Conservation (phyloP, 495 filamentous ascomycete genomes). For the Stereocaulon alpinum region DNA sequence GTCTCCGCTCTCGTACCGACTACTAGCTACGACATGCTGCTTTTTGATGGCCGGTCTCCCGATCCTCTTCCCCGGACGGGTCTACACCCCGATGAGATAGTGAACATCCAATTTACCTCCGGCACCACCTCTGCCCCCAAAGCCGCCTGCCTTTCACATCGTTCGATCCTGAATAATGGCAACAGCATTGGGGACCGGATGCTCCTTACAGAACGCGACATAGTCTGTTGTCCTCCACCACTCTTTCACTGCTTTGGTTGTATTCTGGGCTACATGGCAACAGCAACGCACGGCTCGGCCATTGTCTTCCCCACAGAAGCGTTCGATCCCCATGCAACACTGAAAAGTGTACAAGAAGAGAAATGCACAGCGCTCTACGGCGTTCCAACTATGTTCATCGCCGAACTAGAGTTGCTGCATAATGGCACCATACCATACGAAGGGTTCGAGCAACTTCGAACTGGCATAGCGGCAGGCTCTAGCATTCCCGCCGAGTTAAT, state of each 20-base stretch:
- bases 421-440: slow-evolving; percentile 38
- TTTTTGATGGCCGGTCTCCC: slow-evolving; percentile 34
- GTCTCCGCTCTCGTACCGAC: slow-evolving; percentile 34
- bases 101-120: slow-evolving; percentile 96
- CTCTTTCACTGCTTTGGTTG: slow-evolving; percentile 91
- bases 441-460: slow-evolving; percentile 63
- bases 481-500: slow-evolving; percentile 77
- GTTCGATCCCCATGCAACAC: slow-evolving; percentile 67
- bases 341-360: slow-evolving; percentile 64
- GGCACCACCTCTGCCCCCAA: slow-evolving; percentile 87
- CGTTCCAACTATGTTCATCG: slow-evolving; percentile 92
- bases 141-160: slow-evolving; percentile 80
- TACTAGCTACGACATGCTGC: slow-evolving; percentile 46
- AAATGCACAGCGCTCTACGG: slow-evolving; percentile 80
- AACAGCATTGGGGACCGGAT: slow-evolving; percentile 71
- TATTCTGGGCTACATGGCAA: slow-evolving; percentile 90
- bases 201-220: slow-evolving; percentile 60
- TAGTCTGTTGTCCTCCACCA: slow-evolving; percentile 78
- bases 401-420: slow-evolving; percentile 67
- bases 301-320: slow-evolving; percentile 83
- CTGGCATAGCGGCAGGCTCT: slow-evolving; percentile 86
- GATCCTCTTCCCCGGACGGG: slow-evolving; percentile 30
- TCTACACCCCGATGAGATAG: slow-evolving; percentile 58
- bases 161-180: slow-evolving; percentile 83
- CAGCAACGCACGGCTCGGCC: slow-evolving; percentile 71